Percentiles rank a stretch among this genome's conserved stretches.
Evolutionary conservation across 2,329 filamentous ascomycete genomes (phyloP).

Genomic region (Fusarium sterilihyphosum): DNA sequence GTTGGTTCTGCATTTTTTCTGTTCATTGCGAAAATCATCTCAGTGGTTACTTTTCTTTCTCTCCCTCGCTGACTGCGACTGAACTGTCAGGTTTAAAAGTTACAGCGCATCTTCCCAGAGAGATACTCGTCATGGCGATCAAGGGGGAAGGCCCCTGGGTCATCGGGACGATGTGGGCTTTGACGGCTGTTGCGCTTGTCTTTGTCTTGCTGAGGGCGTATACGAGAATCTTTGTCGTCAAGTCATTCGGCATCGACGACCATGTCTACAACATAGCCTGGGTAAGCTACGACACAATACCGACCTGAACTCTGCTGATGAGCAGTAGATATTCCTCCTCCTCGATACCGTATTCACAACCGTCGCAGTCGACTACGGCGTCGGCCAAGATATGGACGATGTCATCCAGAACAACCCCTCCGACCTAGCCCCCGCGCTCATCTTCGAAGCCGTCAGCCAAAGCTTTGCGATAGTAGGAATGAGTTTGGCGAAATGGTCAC

Average conservation of each 20-base stretch:
- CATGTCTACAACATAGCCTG: slow-evolving; percentile 46
- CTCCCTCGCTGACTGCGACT: neutral
- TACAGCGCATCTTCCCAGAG: neutral
- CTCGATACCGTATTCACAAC: slow-evolving; percentile 48
- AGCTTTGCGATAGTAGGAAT: slow-evolving; percentile 52
- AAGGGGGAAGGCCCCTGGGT: slow-evolving; percentile 33
- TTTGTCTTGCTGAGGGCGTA: slow-evolving; percentile 51
- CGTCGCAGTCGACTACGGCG: slow-evolving; percentile 47
- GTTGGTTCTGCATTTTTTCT: neutral
- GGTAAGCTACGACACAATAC: neutral
- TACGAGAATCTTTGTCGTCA: slow-evolving; percentile 47
- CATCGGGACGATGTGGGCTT: slow-evolving; percentile 43
- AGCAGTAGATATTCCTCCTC: slow-evolving; percentile 37
- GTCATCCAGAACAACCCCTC: slow-evolving; percentile 32
- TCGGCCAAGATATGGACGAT: slow-evolving; percentile 45
- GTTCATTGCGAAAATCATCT: neutral
- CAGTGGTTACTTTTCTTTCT: neutral
- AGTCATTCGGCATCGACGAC: slow-evolving; percentile 48
- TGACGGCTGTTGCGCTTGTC: slow-evolving; percentile 37
- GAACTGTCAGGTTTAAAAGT: neutral
- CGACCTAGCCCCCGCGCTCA: slow-evolving; percentile 39
- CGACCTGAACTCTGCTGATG: neutral
- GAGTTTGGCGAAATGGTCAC: slow-evolving; percentile 51
- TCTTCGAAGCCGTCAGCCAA: slow-evolving; percentile 48
- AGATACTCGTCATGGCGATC: slow-evolving; percentile 16